Percentiles rank a stretch among this genome's conserved stretches.
Conservation (phyloP, 2,329 filamentous ascomycete species). For the Spiromastix sp. region DNA sequence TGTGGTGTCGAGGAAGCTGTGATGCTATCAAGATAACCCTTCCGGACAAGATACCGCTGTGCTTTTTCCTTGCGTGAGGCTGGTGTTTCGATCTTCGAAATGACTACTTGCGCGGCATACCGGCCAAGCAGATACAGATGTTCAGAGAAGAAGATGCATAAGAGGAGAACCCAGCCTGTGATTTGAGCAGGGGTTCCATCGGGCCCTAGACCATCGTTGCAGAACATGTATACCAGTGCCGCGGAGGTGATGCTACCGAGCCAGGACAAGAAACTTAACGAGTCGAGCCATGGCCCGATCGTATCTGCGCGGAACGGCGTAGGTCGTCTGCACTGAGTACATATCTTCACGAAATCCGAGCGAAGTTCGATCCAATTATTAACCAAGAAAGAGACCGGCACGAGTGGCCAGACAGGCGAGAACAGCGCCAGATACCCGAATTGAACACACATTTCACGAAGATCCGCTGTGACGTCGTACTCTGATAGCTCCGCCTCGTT, state of each 20-base stretch:
- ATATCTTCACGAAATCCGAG: constrained; percentile 90
- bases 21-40: constrained; percentile 55
- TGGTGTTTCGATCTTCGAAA: constrained; percentile 74
- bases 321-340: constrained; percentile 76
- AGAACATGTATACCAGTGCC: constrained; percentile 84
- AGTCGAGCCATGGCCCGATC: constrained; percentile 85
- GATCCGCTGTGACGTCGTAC: constrained; percentile 85
- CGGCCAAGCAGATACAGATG: constrained; percentile 79
- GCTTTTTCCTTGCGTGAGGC: constrained; percentile 76
- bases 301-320: constrained; percentile 84
- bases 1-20: too few species aligned
- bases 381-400: constrained; percentile 74
- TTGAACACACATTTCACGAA: constrained; percentile 87
- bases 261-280: constrained; percentile 85
- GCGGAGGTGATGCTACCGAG: constrained; percentile 79
- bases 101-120: constrained; percentile 58
- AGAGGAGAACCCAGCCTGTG: constrained; percentile 67
- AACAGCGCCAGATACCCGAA: constrained; percentile 86
- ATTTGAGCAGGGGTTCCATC: constrained; percentile 47
- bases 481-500: constrained; percentile 69
- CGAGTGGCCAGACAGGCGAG: constrained; percentile 90
- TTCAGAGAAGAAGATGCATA: constrained; percentile 76
- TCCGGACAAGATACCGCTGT: constrained; percentile 71
- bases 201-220: constrained; percentile 33
- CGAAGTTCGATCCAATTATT: constrained; percentile 97